Base-by-base conservation (phyloP, 768 basidiomycete species). In the Termitomyces sp. region DNA sequence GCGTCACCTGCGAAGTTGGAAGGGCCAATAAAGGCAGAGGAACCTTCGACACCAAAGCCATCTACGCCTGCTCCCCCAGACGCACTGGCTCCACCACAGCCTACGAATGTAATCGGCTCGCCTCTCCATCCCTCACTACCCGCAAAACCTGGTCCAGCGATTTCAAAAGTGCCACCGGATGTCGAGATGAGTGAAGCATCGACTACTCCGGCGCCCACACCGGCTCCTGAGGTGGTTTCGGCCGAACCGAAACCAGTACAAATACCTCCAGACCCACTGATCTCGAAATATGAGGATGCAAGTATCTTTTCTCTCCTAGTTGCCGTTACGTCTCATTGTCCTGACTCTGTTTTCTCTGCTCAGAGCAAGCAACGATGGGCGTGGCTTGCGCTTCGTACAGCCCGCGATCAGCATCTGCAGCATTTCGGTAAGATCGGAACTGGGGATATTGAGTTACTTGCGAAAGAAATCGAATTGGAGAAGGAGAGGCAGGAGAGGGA, bases 351-450 rank as follows among this genome's bases (percentile, higher is more conserved):
- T 16, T 62, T 46, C 58, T 4, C 34, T 10, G 14, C 32, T 20
- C 65, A 92, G 92, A 86, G 84, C 70, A 90, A 91, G 63, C 81
- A 86, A 59, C 82, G 88, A 3, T 83, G 85, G 78, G 75, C 89
- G 5, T 94, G 92, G 92, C 78, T 92, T 18, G 88, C 87, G 8
- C 78, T 94, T 58, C 87, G 92, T 20, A 80, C 83, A 42, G 84
- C 88, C 54, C 86, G 91, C 37, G 85, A 90, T 62, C 79, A 80
- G 58, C 74, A 92, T 68, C 68, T 92, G 41, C 82, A 86, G 60
- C 84, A 90, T 63, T 93, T 94, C 61, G 81, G 85, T n/a, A 87
- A 84, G 73, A 92, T 92, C 59, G 90, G 88, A 18, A 84, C 84
- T 6, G 90, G 89, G 8, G 90, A 93, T 59, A 74, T 94, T 59